Base-by-base conservation (phyloP, 1,139 yeast species). In the Saccharomyces hybrid region DNA sequence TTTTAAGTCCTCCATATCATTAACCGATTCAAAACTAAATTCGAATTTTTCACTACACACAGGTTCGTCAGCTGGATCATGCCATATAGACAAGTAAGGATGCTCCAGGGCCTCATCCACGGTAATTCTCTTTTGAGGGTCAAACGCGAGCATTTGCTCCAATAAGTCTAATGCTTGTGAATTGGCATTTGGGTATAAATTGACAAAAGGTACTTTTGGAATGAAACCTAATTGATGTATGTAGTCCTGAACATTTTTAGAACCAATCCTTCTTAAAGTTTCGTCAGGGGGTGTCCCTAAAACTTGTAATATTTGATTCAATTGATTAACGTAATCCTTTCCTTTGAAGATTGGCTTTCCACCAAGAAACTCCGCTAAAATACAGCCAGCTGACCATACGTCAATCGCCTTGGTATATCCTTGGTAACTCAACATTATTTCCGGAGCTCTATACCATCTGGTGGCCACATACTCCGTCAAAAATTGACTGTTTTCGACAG, bases 381-480 rank as follows among this genome's bases (percentile, higher is more conserved):
- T 91, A 73, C 99, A 93, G 1, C 99, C 99, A 28, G 91, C 95
- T 0, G 97, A 88, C 99, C 99, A 93, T 53, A 93, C 79, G 70
- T 93, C 99, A 58, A 93, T 91, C 27, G 99, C 97, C 73, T 89
- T 90, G 5, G 97, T 87, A 72, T 93, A 93, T 58, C 90, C 87
- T 66, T 93, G 93, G 71, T 88, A 89, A 63, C 95, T 84, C 55
- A 93, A 78, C 93, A 93, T 93, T 70, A 93, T 89, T 69, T 93
- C 99, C 0, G 99, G 99, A 0, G 99, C 99, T 61, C 99, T 77
- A 72, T 93, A 93, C 98, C 99, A 93, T 68, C 98, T 78, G 0
- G 99, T 91, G 31, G 99, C 98, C 32, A 93, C 98, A 70, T 93
- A 93, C 69, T 93, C 99, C 0, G 99, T 93, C 78, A 91, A 75